A percentile compares a stretch with the other conserved stretches of the same genome.
Evolutionary conservation across 225 moss, liverwort and hornwort species (phyloP).

Genomic region (Sphagnum contortum): DNA sequence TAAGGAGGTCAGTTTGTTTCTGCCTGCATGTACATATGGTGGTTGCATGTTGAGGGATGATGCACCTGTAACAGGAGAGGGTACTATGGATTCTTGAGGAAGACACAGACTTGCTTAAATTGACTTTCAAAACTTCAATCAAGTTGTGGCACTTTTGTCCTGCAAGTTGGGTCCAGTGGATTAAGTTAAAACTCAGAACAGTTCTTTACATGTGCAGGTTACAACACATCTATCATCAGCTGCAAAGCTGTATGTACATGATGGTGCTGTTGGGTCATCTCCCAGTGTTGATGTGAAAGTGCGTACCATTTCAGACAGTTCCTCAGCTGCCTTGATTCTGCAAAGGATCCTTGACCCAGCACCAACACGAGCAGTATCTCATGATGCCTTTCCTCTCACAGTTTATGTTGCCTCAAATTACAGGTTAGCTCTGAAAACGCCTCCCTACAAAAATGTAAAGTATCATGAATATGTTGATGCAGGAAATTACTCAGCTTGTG

Average conservation of each 20-base stretch:
- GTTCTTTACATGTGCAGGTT: slow-evolving; percentile 21
- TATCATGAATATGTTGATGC: no score
- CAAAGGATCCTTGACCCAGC: slow-evolving; percentile 46
- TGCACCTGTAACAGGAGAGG: no score
- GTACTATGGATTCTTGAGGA: no score
- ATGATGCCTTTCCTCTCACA: slow-evolving; percentile 41
- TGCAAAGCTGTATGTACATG: slow-evolving; percentile 51
- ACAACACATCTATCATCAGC: slow-evolving; percentile 21
- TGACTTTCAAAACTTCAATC: no score
- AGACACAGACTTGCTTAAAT: no score
- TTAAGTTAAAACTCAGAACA: no score
- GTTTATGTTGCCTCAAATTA: slow-evolving; percentile 50
- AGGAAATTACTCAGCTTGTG: no score
- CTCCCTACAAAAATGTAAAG: no score
- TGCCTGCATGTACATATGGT: no score
- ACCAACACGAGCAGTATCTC: slow-evolving; percentile 35
- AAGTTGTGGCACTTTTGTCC: no score
- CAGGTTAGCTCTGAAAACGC: slow-evolving; percentile 19
- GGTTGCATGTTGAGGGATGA: no score
- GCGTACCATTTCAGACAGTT: slow-evolving; percentile 49
- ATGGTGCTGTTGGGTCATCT: slow-evolving; percentile 60
- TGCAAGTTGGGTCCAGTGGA: no score
- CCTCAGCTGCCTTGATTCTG: slow-evolving; percentile 47
- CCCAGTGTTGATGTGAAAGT: slow-evolving; percentile 47
- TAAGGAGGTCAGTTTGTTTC: slow-evolving; percentile 31